A percentile compares a stretch with the other conserved stretches of the same genome.
These are phyloP conservation scores for Endocarpon pusillum DNA, from an alignment of 495 filamentous ascomycete genomes.

Conservation along the genomic window DNA sequence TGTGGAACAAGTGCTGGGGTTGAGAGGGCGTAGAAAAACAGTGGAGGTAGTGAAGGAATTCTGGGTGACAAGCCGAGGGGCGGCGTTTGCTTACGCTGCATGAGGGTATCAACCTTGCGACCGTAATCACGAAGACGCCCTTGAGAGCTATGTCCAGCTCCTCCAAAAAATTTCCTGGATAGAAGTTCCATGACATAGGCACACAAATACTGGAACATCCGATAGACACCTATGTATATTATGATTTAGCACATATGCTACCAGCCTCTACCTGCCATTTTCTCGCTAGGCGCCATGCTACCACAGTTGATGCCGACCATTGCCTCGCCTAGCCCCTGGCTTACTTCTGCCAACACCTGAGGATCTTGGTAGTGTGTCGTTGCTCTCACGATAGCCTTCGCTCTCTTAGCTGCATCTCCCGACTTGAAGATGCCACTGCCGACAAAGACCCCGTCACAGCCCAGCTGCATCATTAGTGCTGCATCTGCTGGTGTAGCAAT, in stretches of 20 bases:
- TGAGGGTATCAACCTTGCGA: too few species aligned
- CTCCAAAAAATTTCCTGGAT: too few species aligned
- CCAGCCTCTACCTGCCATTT: constrained; percentile 79
- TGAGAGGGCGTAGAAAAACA: constrained; percentile 41
- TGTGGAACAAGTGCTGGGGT: constrained; percentile 26
- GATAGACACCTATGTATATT: too few species aligned
- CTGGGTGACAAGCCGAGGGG: constrained; percentile 53
- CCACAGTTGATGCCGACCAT: constrained; percentile 88
- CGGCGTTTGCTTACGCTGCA: constrained; percentile 48
- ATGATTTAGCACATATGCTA: too few species aligned
- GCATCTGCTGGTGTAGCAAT: constrained; percentile 94
- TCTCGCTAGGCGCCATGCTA: constrained; percentile 55
- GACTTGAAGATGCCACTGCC: constrained; percentile 95
- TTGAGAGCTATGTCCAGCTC: too few species aligned
- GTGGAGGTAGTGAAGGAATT: constrained; percentile 46
- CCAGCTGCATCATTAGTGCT: constrained; percentile 97
- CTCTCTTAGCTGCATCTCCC: constrained; percentile 72
- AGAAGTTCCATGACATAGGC: too few species aligned
- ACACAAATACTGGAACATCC: too few species aligned
- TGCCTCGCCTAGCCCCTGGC: constrained; percentile 73
- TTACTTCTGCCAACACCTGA: constrained; percentile 75
- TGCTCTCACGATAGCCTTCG: constrained; percentile 87
- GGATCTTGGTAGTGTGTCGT: constrained; percentile 76
- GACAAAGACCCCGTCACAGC: constrained; percentile 96
- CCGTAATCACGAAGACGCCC: too few species aligned